These are phyloP conservation scores for Aspergillus tubingensis DNA, from an alignment of 2,329 filamentous ascomycete species.

Conservation along the genomic window DNA sequence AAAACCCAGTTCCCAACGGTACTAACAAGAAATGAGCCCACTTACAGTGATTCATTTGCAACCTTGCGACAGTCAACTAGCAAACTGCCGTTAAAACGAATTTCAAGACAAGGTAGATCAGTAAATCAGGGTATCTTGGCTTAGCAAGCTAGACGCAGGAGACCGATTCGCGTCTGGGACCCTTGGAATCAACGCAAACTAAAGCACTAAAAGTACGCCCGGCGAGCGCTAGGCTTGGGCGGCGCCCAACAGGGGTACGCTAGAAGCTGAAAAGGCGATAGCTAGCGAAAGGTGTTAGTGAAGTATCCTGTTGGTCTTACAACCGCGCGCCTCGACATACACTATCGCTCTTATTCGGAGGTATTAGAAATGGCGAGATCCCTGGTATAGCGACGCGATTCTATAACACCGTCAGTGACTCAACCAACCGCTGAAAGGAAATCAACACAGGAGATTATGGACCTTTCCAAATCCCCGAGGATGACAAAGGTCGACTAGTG, in stretches of 20 bases:
- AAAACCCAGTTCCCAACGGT: background rate
- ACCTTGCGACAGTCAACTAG: slow-evolving; percentile 4
- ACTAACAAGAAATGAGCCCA: slow-evolving; percentile 20
- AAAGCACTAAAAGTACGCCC: slow-evolving; percentile 27
- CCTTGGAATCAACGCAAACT: slow-evolving; percentile 24
- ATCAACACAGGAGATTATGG: slow-evolving; percentile 3
- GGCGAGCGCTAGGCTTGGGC: slow-evolving; percentile 18
- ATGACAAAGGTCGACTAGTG: background rate
- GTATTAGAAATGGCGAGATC: background rate
- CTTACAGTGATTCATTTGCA: slow-evolving; percentile 29
- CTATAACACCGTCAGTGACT: slow-evolving; percentile 4
- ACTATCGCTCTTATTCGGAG: slow-evolving; percentile 7
- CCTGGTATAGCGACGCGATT: slow-evolving; percentile 8
- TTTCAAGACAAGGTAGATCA: background rate
- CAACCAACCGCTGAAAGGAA: background rate
- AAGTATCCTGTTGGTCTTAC: slow-evolving; percentile 11
- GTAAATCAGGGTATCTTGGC: background rate
- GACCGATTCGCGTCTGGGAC: slow-evolving; percentile 22
- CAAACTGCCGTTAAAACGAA: background rate
- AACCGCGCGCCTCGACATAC: slow-evolving; percentile 16
- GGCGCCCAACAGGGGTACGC: slow-evolving; percentile 18
- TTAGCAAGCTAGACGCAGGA: slow-evolving; percentile 4
- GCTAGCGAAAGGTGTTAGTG: slow-evolving; percentile 10
- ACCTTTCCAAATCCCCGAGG: slow-evolving; percentile 3
- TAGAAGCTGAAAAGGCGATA: slow-evolving; percentile 17